Evolutionary conservation across 2,329 filamentous ascomycete genomes (phyloP).

Genomic region (Colletotrichum neosansevieriae): DNA sequence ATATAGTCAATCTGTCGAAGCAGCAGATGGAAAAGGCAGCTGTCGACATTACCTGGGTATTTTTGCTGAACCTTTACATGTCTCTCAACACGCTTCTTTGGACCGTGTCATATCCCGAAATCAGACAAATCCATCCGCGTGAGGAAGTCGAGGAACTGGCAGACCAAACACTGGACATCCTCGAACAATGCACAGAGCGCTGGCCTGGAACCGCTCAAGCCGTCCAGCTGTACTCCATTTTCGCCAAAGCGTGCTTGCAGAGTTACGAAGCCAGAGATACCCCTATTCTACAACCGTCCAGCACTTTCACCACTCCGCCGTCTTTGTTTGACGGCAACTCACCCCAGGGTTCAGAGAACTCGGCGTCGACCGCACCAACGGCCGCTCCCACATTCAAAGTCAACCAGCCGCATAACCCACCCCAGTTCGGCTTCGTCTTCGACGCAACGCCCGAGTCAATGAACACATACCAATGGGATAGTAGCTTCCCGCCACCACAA

Average conservation of each 20-base stretch:
- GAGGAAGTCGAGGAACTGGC: slow-evolving; percentile 84
- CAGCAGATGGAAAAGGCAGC: slow-evolving; percentile 81
- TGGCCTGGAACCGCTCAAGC: slow-evolving; percentile 94
- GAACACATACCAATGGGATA: slow-evolving; percentile 59
- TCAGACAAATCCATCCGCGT: slow-evolving; percentile 78
- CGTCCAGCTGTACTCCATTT: slow-evolving; percentile 85
- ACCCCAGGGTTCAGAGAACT: slow-evolving; percentile 56
- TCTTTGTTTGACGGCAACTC: slow-evolving; percentile 63
- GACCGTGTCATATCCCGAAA: slow-evolving; percentile 88
- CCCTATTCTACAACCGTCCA: slow-evolving; percentile 49
- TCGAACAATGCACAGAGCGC: slow-evolving; percentile 83
- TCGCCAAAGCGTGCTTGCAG: slow-evolving; percentile 87
- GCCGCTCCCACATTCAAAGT: slow-evolving; percentile 53
- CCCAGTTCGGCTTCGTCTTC: slow-evolving; percentile 71
- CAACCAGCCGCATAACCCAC: slow-evolving; percentile 64
- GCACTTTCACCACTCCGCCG: slow-evolving; percentile 58
- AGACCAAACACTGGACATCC: slow-evolving; percentile 79
- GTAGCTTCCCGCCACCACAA: slow-evolving; percentile 55
- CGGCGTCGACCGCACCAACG: slow-evolving; percentile 47
- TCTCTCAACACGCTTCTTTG: slow-evolving; percentile 92
- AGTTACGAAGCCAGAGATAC: slow-evolving; percentile 78
- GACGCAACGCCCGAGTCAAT: slow-evolving; percentile 67
- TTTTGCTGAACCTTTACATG: slow-evolving; percentile 90
- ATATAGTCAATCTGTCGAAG: slow-evolving; percentile 84
- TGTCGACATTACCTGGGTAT: slow-evolving; percentile 94